Conservation (phyloP, 495 filamentous ascomycete species). For the Talaromyces ruber region DNA sequence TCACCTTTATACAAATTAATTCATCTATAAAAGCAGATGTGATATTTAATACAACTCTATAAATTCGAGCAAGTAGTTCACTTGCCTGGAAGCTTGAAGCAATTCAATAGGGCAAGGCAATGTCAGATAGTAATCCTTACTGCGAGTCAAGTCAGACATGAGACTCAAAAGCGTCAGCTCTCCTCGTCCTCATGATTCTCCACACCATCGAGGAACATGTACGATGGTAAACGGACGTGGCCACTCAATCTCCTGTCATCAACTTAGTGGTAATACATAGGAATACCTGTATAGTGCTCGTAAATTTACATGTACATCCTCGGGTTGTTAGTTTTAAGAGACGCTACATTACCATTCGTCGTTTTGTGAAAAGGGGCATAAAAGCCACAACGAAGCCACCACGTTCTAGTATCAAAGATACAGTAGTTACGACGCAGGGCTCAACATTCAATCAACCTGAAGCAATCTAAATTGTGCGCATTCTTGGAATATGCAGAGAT, state of each 20-base stretch:
- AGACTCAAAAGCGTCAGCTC: neutral
- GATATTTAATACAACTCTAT: no score
- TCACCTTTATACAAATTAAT: no score
- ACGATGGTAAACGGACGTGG: neutral
- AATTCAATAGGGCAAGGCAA: neutral
- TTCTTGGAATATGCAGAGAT: neutral
- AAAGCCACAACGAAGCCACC: neutral
- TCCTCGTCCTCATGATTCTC: neutral
- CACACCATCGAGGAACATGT: neutral
- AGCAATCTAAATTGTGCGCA: neutral
- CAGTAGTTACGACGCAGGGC: neutral
- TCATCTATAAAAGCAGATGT: no score
- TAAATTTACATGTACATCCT: neutral
- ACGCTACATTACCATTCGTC: neutral
- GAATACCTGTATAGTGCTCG: neutral
- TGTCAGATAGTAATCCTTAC: neutral
- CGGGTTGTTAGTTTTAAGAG: neutral
- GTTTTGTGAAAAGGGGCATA: neutral
- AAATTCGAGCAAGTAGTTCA: neutral
- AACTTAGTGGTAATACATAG: neutral
- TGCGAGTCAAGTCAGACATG: neutral
- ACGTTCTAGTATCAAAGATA: neutral
- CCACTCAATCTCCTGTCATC: neutral
- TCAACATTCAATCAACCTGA: neutral
- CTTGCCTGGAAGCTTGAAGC: neutral